Evolutionary conservation across 139 green algal species (phyloP), one percentile per base, ranked within the genome.

Genomic region (Micractinium conductrix): DNA sequence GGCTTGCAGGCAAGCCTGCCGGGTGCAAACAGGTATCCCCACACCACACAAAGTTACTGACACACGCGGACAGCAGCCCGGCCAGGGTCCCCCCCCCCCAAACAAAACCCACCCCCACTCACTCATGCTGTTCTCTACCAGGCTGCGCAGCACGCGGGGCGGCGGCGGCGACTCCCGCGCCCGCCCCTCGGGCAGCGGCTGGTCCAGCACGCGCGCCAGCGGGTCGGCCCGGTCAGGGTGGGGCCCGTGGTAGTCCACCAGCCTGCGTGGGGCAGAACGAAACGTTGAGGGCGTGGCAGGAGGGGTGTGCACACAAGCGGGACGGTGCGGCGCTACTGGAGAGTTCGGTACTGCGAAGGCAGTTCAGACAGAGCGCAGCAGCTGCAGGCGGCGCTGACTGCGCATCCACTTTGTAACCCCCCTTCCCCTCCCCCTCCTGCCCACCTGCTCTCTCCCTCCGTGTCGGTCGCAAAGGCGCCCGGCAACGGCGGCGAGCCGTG

Each of bases 201-300:
- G 58, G 37, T 40, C 53, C 28, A 71, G 58, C 76, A 82, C 40
- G 7, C 76, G 76, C 28, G 68, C 53, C 76, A 82, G 76, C 26
- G 76, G 76, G 76, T 82, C 76, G 26, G 24, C 58, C 76, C 55
- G 24, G 38, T 82, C 76, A 40, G 76, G 76, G 21, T 58, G 76
- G 5, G 8, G 6, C 30, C 76, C 76, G 26, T 73, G 58, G 76
- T 58, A 82, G 58, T 82, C 76, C 10, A 65, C 35, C 76, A 82
- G 76, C 76, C 76, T 82, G 76, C 5, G 8, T 55, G 55, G 10
- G 26, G 55, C 58, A 4, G 24, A 22, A 38, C 30, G 5, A 37
- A 28, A 28, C 37, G 62, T 35, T 4, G 62, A 7, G 62, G 2
- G 28, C n/a, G n/a, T n/a, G 62, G 62, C 62, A 69, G 62, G 28